phyloP scores from a whole-genome alignment of 306 rosid species.

The Myrica gale region DNA sequence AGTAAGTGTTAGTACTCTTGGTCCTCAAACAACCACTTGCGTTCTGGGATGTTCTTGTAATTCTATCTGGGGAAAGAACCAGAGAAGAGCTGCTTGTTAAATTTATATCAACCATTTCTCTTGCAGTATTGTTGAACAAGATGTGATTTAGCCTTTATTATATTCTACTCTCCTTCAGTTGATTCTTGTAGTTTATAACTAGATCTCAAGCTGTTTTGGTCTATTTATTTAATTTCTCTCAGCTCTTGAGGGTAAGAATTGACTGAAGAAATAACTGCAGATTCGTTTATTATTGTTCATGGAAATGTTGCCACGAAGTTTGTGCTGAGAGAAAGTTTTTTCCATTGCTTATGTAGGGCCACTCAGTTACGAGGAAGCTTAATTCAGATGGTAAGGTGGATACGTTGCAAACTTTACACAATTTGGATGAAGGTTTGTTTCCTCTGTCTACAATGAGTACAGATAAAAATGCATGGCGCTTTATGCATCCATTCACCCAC shows the following conservation, averaged over 20 bases:
- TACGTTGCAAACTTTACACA: conserved; percentile 65
- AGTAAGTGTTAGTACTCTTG: neutral
- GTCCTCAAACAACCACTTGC: neutral
- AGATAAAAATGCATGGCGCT: neutral
- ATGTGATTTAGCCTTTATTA: neutral
- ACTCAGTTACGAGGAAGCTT: conserved; percentile 74
- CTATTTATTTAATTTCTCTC: neutral
- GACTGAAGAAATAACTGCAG: neutral
- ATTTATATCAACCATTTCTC: neutral
- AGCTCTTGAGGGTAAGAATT: neutral
- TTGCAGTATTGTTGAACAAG: neutral
- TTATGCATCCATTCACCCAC: neutral
- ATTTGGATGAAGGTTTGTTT: conserved; percentile 69
- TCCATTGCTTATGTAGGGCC: conserved; percentile 55
- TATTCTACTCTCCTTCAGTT: neutral
- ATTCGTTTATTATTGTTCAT: neutral
- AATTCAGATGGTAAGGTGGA: conserved; percentile 69
- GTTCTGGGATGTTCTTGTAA: neutral
- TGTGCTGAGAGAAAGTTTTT: conserved; percentile 10
- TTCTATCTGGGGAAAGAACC: neutral
- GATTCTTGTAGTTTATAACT: neutral
- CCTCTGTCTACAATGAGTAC: neutral
- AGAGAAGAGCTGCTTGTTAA: neutral
- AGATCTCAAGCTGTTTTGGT: neutral
- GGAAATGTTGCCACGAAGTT: neutral